phyloP scores from a whole-genome alignment of 495 filamentous ascomycete species.

The Hyaloscypha hepaticicola region DNA sequence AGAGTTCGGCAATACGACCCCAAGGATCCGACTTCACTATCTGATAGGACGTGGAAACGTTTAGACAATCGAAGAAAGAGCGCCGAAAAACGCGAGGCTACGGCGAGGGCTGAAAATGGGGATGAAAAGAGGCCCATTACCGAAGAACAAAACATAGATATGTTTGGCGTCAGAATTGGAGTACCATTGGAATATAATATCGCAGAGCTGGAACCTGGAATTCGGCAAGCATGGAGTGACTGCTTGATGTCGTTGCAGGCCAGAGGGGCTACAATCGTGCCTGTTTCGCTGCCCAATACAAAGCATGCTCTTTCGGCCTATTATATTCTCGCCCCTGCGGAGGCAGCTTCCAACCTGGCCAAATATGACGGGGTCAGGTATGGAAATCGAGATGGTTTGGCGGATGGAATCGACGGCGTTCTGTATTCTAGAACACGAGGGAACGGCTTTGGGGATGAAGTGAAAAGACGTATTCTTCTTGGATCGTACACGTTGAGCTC shows the following conservation, averaged over 20 bases:
- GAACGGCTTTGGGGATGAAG: conserved; percentile 76
- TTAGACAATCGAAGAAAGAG: conserved; percentile 16
- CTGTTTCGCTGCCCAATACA: conserved; percentile 82
- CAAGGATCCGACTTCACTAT: conserved; percentile 76
- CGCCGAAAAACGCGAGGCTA: too few relatives aligned
- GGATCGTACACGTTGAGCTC: conserved; percentile 91
- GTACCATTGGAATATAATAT: conserved; percentile 89
- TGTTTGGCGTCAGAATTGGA: conserved; percentile 52
- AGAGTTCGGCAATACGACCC: conserved; percentile 52
- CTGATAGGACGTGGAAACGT: conserved; percentile 44
- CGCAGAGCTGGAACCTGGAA: conserved; percentile 64
- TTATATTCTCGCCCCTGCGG: conserved; percentile 91
- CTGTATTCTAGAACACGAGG: conserved; percentile 76
- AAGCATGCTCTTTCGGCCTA: conserved; percentile 86
- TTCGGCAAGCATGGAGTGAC: conserved; percentile 67
- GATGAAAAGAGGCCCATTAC: not conserved
- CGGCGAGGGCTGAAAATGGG: not conserved
- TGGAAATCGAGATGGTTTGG: conserved; percentile 44
- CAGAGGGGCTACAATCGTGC: conserved; percentile 65
- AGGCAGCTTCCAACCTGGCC: conserved; percentile 95
- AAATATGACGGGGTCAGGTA: conserved; percentile 97
- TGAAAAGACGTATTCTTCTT: conserved; percentile 79
- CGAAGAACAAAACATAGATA: not conserved
- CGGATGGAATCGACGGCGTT: conserved; percentile 40
- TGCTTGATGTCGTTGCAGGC: conserved; percentile 55